These are phyloP conservation scores for Bacidia rubella DNA, from an alignment of 495 filamentous ascomycete species.

Conservation along the genomic window DNA sequence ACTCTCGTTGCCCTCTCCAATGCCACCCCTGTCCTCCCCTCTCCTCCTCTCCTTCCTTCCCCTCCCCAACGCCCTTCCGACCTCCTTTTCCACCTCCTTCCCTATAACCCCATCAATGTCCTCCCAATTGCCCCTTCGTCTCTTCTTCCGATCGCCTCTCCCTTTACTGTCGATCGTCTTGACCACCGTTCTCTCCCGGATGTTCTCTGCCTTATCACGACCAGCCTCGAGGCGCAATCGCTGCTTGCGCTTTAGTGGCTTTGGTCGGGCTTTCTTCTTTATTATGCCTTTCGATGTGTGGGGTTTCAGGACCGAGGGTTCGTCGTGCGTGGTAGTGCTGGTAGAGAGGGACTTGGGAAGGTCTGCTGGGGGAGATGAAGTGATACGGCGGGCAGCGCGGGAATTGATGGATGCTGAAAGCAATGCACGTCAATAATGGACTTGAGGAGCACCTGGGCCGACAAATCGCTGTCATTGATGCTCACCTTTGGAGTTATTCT, in stretches of 20 bases:
- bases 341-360: background rate
- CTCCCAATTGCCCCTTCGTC: constrained; percentile 1
- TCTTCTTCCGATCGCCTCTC: constrained; percentile 1
- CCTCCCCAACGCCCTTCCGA: background rate
- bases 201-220: constrained; percentile 1
- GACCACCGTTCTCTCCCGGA: background rate
- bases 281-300: background rate
- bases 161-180: constrained; percentile 3
- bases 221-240: background rate
- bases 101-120: constrained; percentile 5
- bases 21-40: background rate
- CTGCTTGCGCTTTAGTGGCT: constrained; percentile 1
- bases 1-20: no score
- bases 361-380: background rate
- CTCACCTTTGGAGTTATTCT: background rate
- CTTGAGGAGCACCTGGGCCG: no score
- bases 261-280: background rate
- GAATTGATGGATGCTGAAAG: background rate
- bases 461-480: no score
- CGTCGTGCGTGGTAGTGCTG: background rate
- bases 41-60: background rate
- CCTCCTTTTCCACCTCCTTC: background rate
- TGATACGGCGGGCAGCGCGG: constrained; percentile 1
- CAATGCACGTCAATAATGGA: no score
- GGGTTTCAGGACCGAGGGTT: background rate